Evolutionary conservation across 2,329 filamentous ascomycete species (phyloP), one percentile per base, ranked within the genome.

Genomic region (Fusarium sp.): DNA sequence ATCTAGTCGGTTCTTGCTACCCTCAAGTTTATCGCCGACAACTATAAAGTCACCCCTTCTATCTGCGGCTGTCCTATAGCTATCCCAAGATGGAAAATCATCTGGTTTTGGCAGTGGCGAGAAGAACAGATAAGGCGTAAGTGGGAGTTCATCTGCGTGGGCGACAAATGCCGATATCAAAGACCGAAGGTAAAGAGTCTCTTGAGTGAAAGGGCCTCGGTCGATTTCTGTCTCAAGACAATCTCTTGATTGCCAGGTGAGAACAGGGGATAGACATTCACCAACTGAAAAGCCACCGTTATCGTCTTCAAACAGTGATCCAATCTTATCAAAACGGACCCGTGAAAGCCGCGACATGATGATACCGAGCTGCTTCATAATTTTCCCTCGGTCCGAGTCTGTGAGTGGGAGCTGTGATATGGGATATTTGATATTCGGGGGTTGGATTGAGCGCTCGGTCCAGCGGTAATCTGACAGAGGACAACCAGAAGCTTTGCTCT

Each of bases 401-500:
- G 20, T 23, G 3, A 50, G 32, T 1, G 12, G 20, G 12, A 26
- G 20, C 8, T 15, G 48, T 1, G 4, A 18, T 6, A 35, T 26
- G 3, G 8, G 12, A 11, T 35, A 3, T 6, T 7, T 26, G 12
- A 26, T 5, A n/a, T 35, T 35, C 4, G 54, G 48, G 26, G 48
- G 54, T 27, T 49, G 57, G 11, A 50, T 18, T 44, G 26, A 37
- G 10, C 45, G 1, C 23, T 68, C 38, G 4, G 38, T 41, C 75
- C 70, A 76, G 55, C 62, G 54, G 18, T 76, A 76, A 20, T 67
- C 61, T 11, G 63, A 67, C 4, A 76, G 44, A 11, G 64, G 38
- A 6, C 67, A 67, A 2, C 75, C 73, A 37, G 53, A 4, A 26
- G 73, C 75, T 35, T 72, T 76, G 38, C 73, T 73, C 62, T 69